These are phyloP conservation scores for Dactylis glomerata DNA, from an alignment of 176 grass and related monocot genomes.

Conservation along the genomic window DNA sequence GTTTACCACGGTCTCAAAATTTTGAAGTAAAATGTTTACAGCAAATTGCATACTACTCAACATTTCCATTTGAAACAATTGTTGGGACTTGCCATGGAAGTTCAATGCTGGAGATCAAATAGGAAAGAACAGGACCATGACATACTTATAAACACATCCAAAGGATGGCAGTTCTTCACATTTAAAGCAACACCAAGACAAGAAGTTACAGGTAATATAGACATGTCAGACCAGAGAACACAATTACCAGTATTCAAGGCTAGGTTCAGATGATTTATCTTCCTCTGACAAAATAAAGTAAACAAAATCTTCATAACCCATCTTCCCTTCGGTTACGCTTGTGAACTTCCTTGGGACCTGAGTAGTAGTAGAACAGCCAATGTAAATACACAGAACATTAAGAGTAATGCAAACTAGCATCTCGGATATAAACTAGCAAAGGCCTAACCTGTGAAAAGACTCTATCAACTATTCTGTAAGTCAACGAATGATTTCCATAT, in stretches of 20 bases:
- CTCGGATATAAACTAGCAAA: neutral
- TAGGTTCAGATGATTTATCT: constrained; percentile 96
- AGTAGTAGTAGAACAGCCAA: constrained; percentile 4
- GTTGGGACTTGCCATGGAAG: neutral
- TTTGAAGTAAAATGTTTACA: neutral
- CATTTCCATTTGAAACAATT: neutral
- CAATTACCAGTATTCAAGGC: constrained; percentile 97
- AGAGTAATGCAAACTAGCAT: constrained; percentile 12
- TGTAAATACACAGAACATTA: constrained; percentile 23
- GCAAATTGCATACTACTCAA: neutral
- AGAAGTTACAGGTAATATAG: constrained; percentile 10
- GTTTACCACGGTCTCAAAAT: neutral
- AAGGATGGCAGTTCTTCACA: neutral
- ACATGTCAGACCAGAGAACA: neutral
- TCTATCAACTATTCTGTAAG: constrained; percentile 98
- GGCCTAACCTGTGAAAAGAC: constrained; percentile 90
- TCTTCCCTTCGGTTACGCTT: constrained; percentile 91
- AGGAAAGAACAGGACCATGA: neutral
- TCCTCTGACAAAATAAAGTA: constrained; percentile 99
- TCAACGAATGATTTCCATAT: constrained; percentile 98
- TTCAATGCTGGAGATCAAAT: neutral
- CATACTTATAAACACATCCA: neutral
- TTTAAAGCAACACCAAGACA: neutral
- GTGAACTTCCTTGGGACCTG: constrained; percentile 95
- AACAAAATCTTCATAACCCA: constrained; percentile 99